Percentiles rank a stretch among this genome's conserved stretches.
Evolutionary conservation across 257 asterid species (phyloP).

Genomic region (Salvia splendens): DNA sequence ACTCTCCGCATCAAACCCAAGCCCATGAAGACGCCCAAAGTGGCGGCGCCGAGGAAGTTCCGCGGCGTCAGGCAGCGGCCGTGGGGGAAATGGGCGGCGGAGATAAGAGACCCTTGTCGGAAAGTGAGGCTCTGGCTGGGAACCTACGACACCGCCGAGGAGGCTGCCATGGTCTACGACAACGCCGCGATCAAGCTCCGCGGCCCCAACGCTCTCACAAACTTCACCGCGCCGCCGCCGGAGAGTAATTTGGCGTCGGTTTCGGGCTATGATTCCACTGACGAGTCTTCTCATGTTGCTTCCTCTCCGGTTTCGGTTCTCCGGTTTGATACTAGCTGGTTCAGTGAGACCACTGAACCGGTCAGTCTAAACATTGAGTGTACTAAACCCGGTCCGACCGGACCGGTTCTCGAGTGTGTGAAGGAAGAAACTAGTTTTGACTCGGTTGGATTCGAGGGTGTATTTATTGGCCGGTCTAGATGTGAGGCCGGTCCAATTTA

Average conservation of each 20-base stretch:
- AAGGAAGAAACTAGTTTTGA: no score
- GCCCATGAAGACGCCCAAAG: constrained; percentile 41
- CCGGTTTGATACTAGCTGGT: constrained; percentile 31
- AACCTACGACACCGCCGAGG: constrained; percentile 67
- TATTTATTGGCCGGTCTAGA: constrained; percentile 6
- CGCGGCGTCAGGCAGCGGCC: constrained; percentile 72
- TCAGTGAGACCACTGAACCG: not conserved
- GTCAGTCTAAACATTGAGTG: no score
- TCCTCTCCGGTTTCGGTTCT: constrained; percentile 61
- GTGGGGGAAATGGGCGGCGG: constrained; percentile 78
- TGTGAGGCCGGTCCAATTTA: constrained; percentile 6
- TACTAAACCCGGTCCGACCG: no score
- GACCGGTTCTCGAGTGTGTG: no score
- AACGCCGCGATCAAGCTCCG: constrained; percentile 67
- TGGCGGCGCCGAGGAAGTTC: constrained; percentile 47
- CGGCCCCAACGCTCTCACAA: constrained; percentile 62
- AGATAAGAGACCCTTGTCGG: constrained; percentile 58
- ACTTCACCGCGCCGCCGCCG: constrained; percentile 43
- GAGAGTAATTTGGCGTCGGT: constrained; percentile 31
- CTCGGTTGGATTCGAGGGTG: not conserved
- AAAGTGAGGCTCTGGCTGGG: constrained; percentile 66
- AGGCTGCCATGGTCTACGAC: constrained; percentile 74
- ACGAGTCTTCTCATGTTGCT: constrained; percentile 49
- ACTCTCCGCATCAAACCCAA: constrained; percentile 44
- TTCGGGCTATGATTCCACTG: constrained; percentile 66